Evolutionary conservation across 1,139 yeast species (phyloP), one percentile per base, ranked within the genome.

Genomic region (Ogataea hybrid): DNA sequence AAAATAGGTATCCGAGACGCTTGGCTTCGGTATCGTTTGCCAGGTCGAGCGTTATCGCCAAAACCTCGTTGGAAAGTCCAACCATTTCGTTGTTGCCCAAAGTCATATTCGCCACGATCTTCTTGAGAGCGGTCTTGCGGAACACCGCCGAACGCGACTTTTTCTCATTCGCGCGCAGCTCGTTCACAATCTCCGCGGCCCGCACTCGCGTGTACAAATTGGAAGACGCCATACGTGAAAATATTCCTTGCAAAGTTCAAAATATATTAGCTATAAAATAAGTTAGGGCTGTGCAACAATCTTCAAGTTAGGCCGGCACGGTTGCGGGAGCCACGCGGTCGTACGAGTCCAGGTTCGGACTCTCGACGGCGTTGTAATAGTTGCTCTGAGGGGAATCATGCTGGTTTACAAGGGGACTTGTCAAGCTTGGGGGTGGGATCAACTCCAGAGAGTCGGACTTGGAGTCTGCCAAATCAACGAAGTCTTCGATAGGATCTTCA

Each of bases 11-110:
- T 46, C 82, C 79, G 70, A 87, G 73, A 50, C 84, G 77, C 54
- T 89, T 79, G 43, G 84, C 73, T 53, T 86, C 96, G 32, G 82
- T 60, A 61, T 87, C 96, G 16, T 75, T 68, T 1, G 51, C 50
- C 17, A 33, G 35, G 6, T 49, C 52, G 40, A 72, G 67, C 70
- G 87, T 73, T 43, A 85, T 70, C 25, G 68, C 68, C 8, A 85
- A 60, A 10, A 90, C 75, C 36, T 85, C 95, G 1, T 84, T 81
- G 59, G 83, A 76, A 46, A 90, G 59, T 28, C 69, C 58, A 9
- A 79, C 71, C 77, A 89, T 76, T 57, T 90, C 97, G 50, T 75
- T 73, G 59, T 88, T 88, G 44, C 89, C 89, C 65, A 89, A 71
- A 5, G 94, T 83, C 64, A 88, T 74, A 61, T 89, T 90, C 35